These are phyloP conservation scores for Malus hybrid DNA, from an alignment of 331 rosid genomes.

Conservation along the genomic window DNA sequence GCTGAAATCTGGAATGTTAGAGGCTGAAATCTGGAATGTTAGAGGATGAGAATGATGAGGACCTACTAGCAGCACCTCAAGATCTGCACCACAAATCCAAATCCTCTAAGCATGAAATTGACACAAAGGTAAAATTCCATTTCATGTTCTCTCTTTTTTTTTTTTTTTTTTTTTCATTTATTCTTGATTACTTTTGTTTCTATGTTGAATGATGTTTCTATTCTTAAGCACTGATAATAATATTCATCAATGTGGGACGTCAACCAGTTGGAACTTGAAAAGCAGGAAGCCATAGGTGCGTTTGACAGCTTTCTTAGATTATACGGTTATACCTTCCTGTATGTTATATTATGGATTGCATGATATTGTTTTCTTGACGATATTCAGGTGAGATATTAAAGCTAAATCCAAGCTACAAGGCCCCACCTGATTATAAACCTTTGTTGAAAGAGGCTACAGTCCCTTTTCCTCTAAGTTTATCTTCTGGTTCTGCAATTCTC, in stretches of 20 bases:
- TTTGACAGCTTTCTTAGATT: constrained; percentile 10
- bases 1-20: constrained; percentile 48
- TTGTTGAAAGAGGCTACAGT: constrained; percentile 65
- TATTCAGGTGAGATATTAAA: constrained; percentile 71
- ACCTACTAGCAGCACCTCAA: constrained; percentile 25
- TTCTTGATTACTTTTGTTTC: not conserved
- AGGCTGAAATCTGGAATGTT: constrained; percentile 46
- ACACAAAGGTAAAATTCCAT: constrained; percentile 38
- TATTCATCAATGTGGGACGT: constrained; percentile 24
- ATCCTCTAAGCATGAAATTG: constrained; percentile 23
- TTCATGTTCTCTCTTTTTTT: not conserved
- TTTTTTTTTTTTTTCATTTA: not conserved
- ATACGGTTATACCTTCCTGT: not conserved
- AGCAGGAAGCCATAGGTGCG: constrained; percentile 77
- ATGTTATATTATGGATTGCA: not conserved
- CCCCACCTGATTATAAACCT: constrained; percentile 81
- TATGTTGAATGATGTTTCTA: constrained; percentile 8
- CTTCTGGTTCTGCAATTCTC: constrained; percentile 11
- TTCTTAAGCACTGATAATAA: constrained; percentile 19
- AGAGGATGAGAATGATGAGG: constrained; percentile 30
- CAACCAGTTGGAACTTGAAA: constrained; percentile 76
- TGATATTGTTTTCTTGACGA: constrained; percentile 22
- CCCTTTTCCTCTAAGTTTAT: constrained; percentile 73
- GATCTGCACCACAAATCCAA: constrained; percentile 22
- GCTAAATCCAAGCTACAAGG: constrained; percentile 80